A percentile compares a stretch with the other conserved stretches of the same genome.
Evolutionary conservation across 306 rosid species (phyloP).

Genomic region (Urtica urens): DNA sequence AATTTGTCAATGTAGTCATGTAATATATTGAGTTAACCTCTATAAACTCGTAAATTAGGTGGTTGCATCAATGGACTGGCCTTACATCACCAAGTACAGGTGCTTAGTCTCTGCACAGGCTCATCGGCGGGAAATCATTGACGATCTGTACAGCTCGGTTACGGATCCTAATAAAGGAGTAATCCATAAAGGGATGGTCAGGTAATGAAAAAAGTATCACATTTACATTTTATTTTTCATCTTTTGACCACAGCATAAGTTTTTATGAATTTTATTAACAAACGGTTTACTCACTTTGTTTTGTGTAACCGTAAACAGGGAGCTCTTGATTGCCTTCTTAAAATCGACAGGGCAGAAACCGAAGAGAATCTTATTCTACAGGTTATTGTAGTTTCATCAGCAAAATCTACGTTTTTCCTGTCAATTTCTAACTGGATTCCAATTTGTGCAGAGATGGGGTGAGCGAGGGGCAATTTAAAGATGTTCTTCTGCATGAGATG

Average conservation of each 20-base stretch:
- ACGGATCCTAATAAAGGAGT: constrained; percentile 29
- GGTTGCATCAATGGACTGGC: constrained; percentile 97
- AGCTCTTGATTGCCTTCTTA: constrained; percentile 33
- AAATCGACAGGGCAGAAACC: constrained; percentile 30
- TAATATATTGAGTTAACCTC: not conserved
- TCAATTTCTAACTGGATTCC: not conserved
- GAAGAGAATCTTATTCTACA: constrained; percentile 56
- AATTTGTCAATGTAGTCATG: not conserved
- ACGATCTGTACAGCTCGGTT: constrained; percentile 32
- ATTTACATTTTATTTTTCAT: not conserved
- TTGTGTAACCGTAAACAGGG: constrained; percentile 30
- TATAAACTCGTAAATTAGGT: constrained; percentile 31
- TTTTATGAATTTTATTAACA: not conserved
- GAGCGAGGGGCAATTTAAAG: constrained; percentile 67
- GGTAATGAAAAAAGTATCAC: constrained; percentile 25
- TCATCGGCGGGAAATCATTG: constrained; percentile 57
- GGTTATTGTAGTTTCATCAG: constrained; percentile 25
- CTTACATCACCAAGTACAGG: constrained; percentile 43
- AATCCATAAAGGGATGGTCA: constrained; percentile 50
- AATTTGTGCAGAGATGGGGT: constrained; percentile 68
- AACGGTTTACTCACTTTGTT: not conserved
- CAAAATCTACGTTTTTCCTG: not conserved
- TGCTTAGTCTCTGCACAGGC: constrained; percentile 58
- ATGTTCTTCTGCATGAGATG: constrained; percentile 68
- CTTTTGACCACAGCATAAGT: not conserved